Evolutionary conservation across 257 asterid genomes (phyloP), one percentile per base, ranked within the genome.

Genomic region (Penstemon eatonii): DNA sequence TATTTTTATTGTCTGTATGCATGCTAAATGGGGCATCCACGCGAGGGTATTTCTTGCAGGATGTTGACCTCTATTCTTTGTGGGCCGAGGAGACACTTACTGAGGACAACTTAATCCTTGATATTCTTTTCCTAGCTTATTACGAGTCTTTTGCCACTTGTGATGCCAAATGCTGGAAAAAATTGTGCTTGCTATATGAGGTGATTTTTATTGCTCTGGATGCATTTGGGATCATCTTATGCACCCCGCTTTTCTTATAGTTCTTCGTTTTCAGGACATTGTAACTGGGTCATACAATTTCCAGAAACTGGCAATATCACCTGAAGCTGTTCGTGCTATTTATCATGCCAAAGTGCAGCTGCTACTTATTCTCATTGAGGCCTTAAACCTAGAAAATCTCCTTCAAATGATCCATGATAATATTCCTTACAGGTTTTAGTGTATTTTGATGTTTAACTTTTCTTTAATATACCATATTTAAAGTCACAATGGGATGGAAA

Each of bases 1-100:
- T 18, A 19, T 60, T 45, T 38, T 60, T n/a, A 42, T 68, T 52
- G 36, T 43, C 18, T 58, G 70, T 61, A 39, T 60, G 44, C 56
- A 42, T 75, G 60, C 60, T 53, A 46, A 55, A 44, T 60, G 18
- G 41, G 56, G 53, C 56, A 49, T 70, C 47, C 19, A 60, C 15
- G 19, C 60, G 71, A 52, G 49, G 41, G 38, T 62, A 19, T 57
- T 64, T 72, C 66, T 68, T 82, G 69, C 82, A 93, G 99, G 96
- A 89, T 73, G 78, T 83, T 79, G 96, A 86, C 68, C 85, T 89
- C 37, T 94, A 76, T 73, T 74, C 86, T 53, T 70, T 87, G 67
- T 94, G 99, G 99, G 97, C 96, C 58, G 96, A 94, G 81, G 96
- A 91, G 83, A 86, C 81, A 60, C 87, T 94, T 59, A 81, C 73